phyloP scores from a whole-genome alignment of 805 yeast species.

The Tetrapisispora namnaoensis region DNA sequence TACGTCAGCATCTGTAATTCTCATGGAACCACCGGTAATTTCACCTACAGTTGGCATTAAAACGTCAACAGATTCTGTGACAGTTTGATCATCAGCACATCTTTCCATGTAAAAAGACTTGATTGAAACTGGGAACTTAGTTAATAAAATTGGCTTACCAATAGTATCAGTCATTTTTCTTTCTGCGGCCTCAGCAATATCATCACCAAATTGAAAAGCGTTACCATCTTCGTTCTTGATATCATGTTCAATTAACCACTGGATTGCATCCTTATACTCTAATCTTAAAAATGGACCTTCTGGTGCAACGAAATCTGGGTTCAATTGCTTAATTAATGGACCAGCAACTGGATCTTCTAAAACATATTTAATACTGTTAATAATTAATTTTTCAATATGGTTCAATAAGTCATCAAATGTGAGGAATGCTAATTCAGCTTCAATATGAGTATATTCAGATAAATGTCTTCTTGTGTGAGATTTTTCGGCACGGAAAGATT shows the following conservation, averaged over 20 bases:
- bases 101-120: conserved; percentile 97
- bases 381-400: conserved; percentile 76
- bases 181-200: conserved; percentile 99
- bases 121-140: conserved; percentile 91
- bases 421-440: conserved; percentile 85
- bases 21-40: conserved; percentile 98
- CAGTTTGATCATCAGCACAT: conserved; percentile 81
- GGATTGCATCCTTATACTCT: conserved; percentile 83
- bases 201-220: conserved; percentile 92
- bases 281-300: conserved; percentile 80
- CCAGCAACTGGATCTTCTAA: conserved; percentile 89
- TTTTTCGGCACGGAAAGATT: conserved; percentile 97
- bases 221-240: conserved; percentile 92
- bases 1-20: conserved; percentile 76
- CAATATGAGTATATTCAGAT: conserved; percentile 94
- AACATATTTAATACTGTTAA: conserved; percentile 60
- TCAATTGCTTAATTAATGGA: conserved; percentile 77
- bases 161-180: conserved; percentile 95
- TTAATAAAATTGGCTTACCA: conserved; percentile 85
- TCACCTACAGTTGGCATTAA: conserved; percentile 99
- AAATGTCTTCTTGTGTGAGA: conserved; percentile 98
- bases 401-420: conserved; percentile 74
- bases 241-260: conserved; percentile 93
- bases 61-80: conserved; percentile 96
- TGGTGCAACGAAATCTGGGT: conserved; percentile 86